Evolutionary conservation across 2,329 filamentous ascomycete species (phyloP), one percentile per base, ranked within the genome.

Genomic region (Aspergillus fijiensis): DNA sequence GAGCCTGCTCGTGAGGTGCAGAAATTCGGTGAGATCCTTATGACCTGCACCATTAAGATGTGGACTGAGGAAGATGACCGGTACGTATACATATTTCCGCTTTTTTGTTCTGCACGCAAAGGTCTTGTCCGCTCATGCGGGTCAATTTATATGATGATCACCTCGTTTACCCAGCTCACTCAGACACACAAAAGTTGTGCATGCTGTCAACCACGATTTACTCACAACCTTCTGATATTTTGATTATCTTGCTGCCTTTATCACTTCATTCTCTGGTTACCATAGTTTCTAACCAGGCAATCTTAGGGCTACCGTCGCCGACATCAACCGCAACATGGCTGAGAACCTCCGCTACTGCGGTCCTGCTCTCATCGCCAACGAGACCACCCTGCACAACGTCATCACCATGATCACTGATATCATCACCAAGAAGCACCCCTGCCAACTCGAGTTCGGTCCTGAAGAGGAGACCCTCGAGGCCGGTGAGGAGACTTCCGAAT

Each of bases 81-180:
- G 93, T 97, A 89, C 74, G 94, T 92, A 63, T 61, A 62, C 64
- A 60, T 63, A 59, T 63, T 68, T 61, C 35, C 58, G 39, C 42
- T 65, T 62, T 63, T 62, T 69, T 47, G 60, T 64, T 58, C 55
- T 25, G 6, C 23, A 48, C 21, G 23, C 23, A 14, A 33, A 16
- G 6, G 4, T 45, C 6, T 6, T 19, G 16, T 19, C 39, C 39
- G 39, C 39, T 25, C 25, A 4, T 23, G 29, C 50, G 47, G 49
- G 49, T 50, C 29, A n/a, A 21, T 45, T 61, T 58, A 51, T 55
- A 88, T 92, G 92, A 97, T 97, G 92, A 96, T 49, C 80, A 83
- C 85, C 82, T 87, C 91, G 91, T 93, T 73, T 94, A 94, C 94
- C 92, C 93, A 97, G 93, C 93, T 97, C 94, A 97, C 93, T 96